These are phyloP conservation scores for Phoma sp. DNA, from an alignment of 2,329 filamentous ascomycete genomes.

Conservation along the genomic window DNA sequence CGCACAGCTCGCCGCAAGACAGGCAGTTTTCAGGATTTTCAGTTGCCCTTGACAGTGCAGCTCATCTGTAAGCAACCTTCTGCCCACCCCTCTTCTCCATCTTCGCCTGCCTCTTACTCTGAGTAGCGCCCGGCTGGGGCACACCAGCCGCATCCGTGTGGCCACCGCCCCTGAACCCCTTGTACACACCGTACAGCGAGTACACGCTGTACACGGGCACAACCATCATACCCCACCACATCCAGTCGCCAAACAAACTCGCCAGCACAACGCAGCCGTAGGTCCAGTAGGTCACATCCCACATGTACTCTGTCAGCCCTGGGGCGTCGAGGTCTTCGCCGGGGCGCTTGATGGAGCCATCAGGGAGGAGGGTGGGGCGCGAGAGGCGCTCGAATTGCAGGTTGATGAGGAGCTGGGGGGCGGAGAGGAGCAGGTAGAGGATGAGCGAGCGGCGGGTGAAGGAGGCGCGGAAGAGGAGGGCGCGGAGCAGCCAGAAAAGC, in stretches of 20 bases:
- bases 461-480: constrained; percentile 67
- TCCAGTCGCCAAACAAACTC: constrained; percentile 81
- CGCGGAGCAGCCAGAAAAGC: constrained; percentile 76
- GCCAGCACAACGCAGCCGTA: constrained; percentile 80
- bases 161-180: constrained; percentile 51
- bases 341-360: constrained; percentile 70
- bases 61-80: constrained; percentile 56
- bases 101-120: constrained; percentile 60
- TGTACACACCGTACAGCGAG: constrained; percentile 56
- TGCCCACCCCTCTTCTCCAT: constrained; percentile 61
- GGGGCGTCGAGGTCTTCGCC: constrained; percentile 89
- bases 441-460: constrained; percentile 62
- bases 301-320: constrained; percentile 97
- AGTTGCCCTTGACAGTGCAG: neutral
- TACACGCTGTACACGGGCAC: constrained; percentile 58
- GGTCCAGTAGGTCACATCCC: constrained; percentile 94
- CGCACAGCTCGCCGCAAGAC: neutral
- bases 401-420: constrained; percentile 80
- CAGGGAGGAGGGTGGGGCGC: constrained; percentile 74
- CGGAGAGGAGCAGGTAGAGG: constrained; percentile 75
- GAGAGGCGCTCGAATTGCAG: constrained; percentile 85
- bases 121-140: constrained; percentile 36
- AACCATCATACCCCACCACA: constrained; percentile 67
- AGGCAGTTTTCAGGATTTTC: too few species aligned
- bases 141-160: constrained; percentile 52